Evolutionary conservation across 2,329 filamentous ascomycete species (phyloP), one percentile per base, ranked within the genome.

Genomic region (Phialemonium atrogriseum): DNA sequence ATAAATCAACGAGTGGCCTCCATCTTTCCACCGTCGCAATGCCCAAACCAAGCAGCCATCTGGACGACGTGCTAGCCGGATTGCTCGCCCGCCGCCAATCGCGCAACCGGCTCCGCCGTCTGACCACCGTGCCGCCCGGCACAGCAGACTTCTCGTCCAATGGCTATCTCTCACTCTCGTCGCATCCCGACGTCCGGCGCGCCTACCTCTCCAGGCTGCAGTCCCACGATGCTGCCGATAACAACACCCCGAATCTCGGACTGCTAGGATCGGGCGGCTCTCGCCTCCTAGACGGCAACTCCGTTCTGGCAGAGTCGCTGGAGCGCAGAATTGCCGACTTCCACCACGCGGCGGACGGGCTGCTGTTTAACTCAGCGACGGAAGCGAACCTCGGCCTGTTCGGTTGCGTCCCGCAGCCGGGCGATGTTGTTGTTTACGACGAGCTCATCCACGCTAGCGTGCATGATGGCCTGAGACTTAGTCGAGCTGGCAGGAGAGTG

Each of bases 61-160:
- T 60, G 12, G 57, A 60, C 27, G 34, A 46, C 9, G 35, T 38
- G 3, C 45, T 55, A 33, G 37, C 38, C 12, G 36, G 44, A 7
- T 39, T 50, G 12, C 47, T 60, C 24, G 34, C 39, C 16, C 44
- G 45, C 10, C 53, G 56, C 7, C 40, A 16, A 17, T 20, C 25
- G 15, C 27, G 22, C 18, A 27, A 32, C 27, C 59, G 54, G 32
- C 53, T 68, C 7, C 63, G 69, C n/a, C 51, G 48, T 5, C 49
- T 73, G 12, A 69, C 56, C 1, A 51, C 81, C 4, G 73, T 80
- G 4, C 80, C 80, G 0, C 68, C 80, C 1, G 75, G 68, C 13
- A 80, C 74, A 14, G 73, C 78, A 29, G 85, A 93, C 57, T 83
- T 93, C 48, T 79, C 80, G 14, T 88, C 84, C 48, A 80, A 87